Evolutionary conservation across 2,329 filamentous ascomycete species (phyloP), one percentile per base, ranked within the genome.

Genomic region (Nothopassalora personata): DNA sequence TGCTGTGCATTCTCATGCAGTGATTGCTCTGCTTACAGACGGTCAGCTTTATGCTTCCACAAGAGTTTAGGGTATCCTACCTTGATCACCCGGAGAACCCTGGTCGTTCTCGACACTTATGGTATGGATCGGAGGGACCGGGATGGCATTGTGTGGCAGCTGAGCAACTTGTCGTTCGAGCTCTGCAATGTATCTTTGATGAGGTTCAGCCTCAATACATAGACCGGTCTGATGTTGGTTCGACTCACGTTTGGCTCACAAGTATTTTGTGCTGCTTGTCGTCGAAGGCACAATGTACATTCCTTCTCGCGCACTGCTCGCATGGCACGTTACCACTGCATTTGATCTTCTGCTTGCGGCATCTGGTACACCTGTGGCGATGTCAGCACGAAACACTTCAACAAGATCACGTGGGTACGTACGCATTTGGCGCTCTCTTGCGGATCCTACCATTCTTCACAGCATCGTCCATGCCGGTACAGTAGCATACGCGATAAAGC

Each of bases 211-310:
- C 59, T 56, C 39, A 5, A 9, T 53, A 39, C 15, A 54, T 34
- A 33, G 31, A 33, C 47, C 30, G 53, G 57, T 45, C 51, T 19
- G 47, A n/a, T 43, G 28, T 33, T 7, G 5, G 8, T 8, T 30
- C 9, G 9, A 18, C 56, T 48, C 13, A 56, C 63, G 69, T 56
- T 63, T 73, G 72, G 13, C 79, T 79, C 4, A 82, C 79, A 4
- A 81, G 66, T 13, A 81, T 71, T 61, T 80, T 81, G 53, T 80
- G 76, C 39, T 79, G 75, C n/a, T 73, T 72, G 43, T 79, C 76
- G 58, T 79, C 75, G 53, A 79, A 79, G 5, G 70, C 68, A 56
- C 77, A 79, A 1, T 69, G 60, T 18, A 77, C 66, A n/a, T 74
- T 75, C 23, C 76, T 72, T 60, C 77, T 78, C 46, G 67, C 73